Percentiles rank a stretch among this genome's conserved stretches.
Conservation (phyloP, 2,329 filamentous ascomycete species). For the Penicillium brasilianum region DNA sequence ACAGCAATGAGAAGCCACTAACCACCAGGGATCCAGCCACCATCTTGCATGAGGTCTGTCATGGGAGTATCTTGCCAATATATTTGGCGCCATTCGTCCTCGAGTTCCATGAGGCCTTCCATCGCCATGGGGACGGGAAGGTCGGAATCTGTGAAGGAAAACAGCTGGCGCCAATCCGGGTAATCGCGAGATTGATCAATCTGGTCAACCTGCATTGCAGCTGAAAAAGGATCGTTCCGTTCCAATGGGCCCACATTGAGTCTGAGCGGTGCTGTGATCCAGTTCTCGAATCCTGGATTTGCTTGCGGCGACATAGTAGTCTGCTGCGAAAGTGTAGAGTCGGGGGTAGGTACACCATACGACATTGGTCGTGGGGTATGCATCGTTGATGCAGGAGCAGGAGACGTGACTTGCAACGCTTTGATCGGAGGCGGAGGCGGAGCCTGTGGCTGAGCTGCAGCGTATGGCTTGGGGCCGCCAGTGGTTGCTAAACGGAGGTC, state of each 20-base stretch:
- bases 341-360: slow-evolving; percentile 39
- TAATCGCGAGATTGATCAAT: slow-evolving; percentile 43
- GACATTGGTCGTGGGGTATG: slow-evolving; percentile 29
- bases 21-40: slow-evolving; percentile 44
- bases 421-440: slow-evolving; percentile 21
- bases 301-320: slow-evolving; percentile 33
- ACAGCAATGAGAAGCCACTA: slow-evolving; percentile 15
- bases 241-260: slow-evolving; percentile 34
- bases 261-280: slow-evolving; percentile 38
- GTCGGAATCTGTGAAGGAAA: slow-evolving; percentile 47
- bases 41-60: slow-evolving; percentile 49
- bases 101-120: slow-evolving; percentile 47
- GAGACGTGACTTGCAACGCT: slow-evolving; percentile 25
- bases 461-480: slow-evolving; percentile 38
- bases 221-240: slow-evolving; percentile 31
- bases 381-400: slow-evolving; percentile 25
- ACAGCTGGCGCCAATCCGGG: slow-evolving; percentile 49
- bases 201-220: slow-evolving; percentile 36
- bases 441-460: slow-evolving; percentile 8
- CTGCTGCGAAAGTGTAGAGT: slow-evolving; percentile 34
- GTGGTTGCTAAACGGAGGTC: slow-evolving; percentile 47
- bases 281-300: slow-evolving; percentile 37
- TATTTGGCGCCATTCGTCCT: slow-evolving; percentile 53
- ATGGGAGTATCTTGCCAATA: slow-evolving; percentile 51
- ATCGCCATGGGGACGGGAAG: slow-evolving; percentile 44